phyloP scores from a whole-genome alignment of 225 moss, liverwort and hornwort species.

The Straminergon stramineum region DNA sequence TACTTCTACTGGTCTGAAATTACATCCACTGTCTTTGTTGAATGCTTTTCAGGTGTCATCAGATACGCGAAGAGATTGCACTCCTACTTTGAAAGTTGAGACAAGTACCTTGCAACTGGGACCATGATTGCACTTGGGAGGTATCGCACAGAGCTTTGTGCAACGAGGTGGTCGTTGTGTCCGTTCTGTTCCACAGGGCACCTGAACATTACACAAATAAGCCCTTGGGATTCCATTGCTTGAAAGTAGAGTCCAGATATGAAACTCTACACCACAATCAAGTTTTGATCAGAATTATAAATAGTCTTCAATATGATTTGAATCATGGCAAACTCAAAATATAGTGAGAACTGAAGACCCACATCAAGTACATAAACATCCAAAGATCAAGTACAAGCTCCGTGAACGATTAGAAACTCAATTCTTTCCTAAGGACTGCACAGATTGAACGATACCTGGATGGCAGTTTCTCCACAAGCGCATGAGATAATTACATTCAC shows the following conservation, averaged over 20 bases:
- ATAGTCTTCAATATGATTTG: background rate
- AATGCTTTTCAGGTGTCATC: background rate
- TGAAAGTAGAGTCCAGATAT: background rate
- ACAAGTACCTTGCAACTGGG: slow-evolving; percentile 47
- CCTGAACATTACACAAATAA: slow-evolving; percentile 34
- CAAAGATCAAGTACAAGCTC: background rate
- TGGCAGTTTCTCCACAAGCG: slow-evolving; percentile 79
- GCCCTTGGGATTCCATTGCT: background rate
- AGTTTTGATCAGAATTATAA: background rate
- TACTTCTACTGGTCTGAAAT: background rate
- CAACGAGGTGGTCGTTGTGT: slow-evolving; percentile 84
- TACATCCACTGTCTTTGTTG: background rate
- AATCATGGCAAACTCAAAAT: background rate
- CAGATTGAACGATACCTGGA: slow-evolving; percentile 41
- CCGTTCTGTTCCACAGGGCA: slow-evolving; percentile 82
- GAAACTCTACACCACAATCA: background rate
- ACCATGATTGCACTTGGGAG: slow-evolving; percentile 61
- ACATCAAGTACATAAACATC: background rate
- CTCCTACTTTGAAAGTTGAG: background rate
- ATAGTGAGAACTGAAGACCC: background rate
- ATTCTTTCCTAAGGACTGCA: background rate
- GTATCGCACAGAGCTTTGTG: slow-evolving; percentile 57
- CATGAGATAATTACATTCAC: slow-evolving; percentile 71
- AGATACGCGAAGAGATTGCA: background rate
- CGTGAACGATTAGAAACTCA: background rate